Evolutionary conservation across 192 early-diverging fungal genomes (phyloP), one percentile per base, ranked within the genome.

Genomic region (Polychytrium aggregatum): DNA sequence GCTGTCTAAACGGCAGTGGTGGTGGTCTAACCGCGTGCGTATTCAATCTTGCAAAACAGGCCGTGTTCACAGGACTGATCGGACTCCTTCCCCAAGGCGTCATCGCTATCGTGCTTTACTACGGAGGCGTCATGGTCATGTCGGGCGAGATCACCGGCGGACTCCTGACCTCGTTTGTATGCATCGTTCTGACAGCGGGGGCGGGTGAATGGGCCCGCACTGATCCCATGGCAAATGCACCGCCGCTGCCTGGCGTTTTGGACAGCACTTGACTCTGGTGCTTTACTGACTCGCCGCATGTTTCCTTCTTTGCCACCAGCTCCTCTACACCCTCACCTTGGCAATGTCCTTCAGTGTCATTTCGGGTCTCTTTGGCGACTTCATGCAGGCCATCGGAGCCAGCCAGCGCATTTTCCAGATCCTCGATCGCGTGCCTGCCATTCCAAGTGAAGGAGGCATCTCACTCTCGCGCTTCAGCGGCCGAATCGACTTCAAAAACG

Each of bases 241-340:
- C n/a, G n/a, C n/a, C n/a, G n/a, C n/a, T n/a, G n/a, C n/a, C n/a
- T n/a, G n/a, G n/a, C n/a, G n/a, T n/a, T n/a, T n/a, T n/a, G n/a
- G n/a, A n/a, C n/a, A n/a, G n/a, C n/a, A n/a, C n/a, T n/a, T n/a
- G n/a, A n/a, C n/a, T n/a, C n/a, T n/a, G n/a, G n/a, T n/a, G n/a
- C n/a, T n/a, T n/a, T n/a, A n/a, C n/a, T n/a, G n/a, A n/a, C n/a
- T n/a, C n/a, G n/a, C n/a, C n/a, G n/a, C n/a, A n/a, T n/a, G n/a
- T n/a, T n/a, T n/a, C 17, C 17, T 4, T 21, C 6, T 4, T 41
- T 41, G 5, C 5, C 4, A 4, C 5, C 40, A 41, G 40, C 4
- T 41, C 40, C 22, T 46, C 31, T 46, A 46, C 34, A 46, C 45
- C 3, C 34, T 46, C 5, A 46, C 29, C 22, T n/a, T 46, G 45